These are phyloP conservation scores for Phytophthora chlamydospora DNA, from an alignment of 352 stramenopile species.

Conservation along the genomic window DNA sequence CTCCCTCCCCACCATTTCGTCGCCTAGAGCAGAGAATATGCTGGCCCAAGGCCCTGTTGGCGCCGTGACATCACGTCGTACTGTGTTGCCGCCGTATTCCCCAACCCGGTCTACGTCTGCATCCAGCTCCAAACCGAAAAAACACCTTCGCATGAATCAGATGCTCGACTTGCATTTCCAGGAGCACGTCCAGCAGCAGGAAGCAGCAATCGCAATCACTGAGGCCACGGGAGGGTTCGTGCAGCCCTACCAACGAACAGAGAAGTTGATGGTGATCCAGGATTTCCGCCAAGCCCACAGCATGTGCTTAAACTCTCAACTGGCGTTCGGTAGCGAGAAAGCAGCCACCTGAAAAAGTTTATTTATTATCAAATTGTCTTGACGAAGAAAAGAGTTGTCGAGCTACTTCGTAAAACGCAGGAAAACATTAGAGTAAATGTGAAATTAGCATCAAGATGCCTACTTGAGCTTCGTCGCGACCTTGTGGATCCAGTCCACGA, in stretches of 20 bases:
- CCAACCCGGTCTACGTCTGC: conserved; percentile 2
- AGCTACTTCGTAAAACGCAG: conserved; percentile 14
- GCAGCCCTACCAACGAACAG: conserved; percentile 11
- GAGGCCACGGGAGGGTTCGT: conserved; percentile 23
- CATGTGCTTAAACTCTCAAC: conserved; percentile 46
- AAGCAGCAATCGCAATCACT: conserved; percentile 21
- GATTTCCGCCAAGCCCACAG: conserved; percentile 58
- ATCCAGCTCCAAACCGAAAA: conserved; percentile 16
- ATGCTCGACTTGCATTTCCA: conserved; percentile 55
- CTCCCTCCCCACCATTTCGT: conserved; percentile 41
- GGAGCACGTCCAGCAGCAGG: conserved; percentile 37
- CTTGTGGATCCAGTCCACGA: conserved; percentile 92
- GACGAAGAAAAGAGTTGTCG: neutral
- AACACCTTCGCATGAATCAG: conserved; percentile 38
- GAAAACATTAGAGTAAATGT: conserved; percentile 12
- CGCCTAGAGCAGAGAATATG: conserved; percentile 10
- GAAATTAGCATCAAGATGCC: neutral
- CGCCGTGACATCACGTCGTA: conserved; percentile 8
- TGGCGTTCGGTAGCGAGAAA: conserved; percentile 33
- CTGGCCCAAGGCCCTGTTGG: neutral
- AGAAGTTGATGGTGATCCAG: conserved; percentile 47
- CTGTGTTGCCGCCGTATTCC: conserved; percentile 34
- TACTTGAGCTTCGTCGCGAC: conserved; percentile 72
- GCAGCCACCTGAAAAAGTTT: conserved; percentile 16
- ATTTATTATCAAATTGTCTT: conserved; percentile 27